phyloP scores from a whole-genome alignment of 805 yeast genomes.

The Zygosaccharomyces kombuchaensis region DNA sequence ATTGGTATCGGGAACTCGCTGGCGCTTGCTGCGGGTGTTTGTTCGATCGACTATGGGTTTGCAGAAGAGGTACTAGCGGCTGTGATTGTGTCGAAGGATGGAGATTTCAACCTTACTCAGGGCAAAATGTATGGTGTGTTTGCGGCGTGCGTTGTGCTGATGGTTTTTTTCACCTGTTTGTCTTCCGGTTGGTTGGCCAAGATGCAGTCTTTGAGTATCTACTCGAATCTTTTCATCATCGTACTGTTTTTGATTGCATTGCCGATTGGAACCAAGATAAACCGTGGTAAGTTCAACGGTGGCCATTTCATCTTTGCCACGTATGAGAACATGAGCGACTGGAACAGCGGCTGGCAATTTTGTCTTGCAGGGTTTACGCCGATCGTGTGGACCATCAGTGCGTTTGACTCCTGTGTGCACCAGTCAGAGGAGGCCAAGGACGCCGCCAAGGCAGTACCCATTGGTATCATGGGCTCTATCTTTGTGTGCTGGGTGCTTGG shows the following conservation, averaged over 20 bases:
- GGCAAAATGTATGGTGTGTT: slow-evolving; percentile 56
- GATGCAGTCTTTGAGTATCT: slow-evolving; percentile 52
- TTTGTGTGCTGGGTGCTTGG: slow-evolving; percentile 54
- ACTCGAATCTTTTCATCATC: slow-evolving; percentile 47
- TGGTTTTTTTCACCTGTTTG: slow-evolving; percentile 46
- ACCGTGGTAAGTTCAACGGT: slow-evolving; percentile 38
- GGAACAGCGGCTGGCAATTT: slow-evolving; percentile 57
- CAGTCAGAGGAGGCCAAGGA: slow-evolving; percentile 66
- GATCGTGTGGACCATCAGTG: slow-evolving; percentile 70
- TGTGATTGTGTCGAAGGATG: slow-evolving; percentile 43
- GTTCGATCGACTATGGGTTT: slow-evolving; percentile 40
- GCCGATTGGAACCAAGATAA: slow-evolving; percentile 47
- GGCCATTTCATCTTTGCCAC: slow-evolving; percentile 53
- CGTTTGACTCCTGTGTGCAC: slow-evolving; percentile 67
- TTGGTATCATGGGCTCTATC: slow-evolving; percentile 59
- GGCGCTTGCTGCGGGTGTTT: slow-evolving; percentile 55
- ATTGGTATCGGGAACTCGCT: slow-evolving; percentile 59
- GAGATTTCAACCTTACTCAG: slow-evolving; percentile 45
- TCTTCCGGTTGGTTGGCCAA: slow-evolving; percentile 50
- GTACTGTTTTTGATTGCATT: slow-evolving; percentile 52
- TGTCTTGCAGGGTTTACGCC: slow-evolving; percentile 52
- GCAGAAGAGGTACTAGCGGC: slow-evolving; percentile 46
- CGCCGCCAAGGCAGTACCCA: slow-evolving; percentile 57
- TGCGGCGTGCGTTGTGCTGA: slow-evolving; percentile 50
- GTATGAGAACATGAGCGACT: slow-evolving; percentile 44